Percentiles rank a stretch among this genome's conserved stretches.
These are phyloP conservation scores for Pseudocercospora fuligena DNA, from an alignment of 2,329 filamentous ascomycete genomes.

Conservation along the genomic window DNA sequence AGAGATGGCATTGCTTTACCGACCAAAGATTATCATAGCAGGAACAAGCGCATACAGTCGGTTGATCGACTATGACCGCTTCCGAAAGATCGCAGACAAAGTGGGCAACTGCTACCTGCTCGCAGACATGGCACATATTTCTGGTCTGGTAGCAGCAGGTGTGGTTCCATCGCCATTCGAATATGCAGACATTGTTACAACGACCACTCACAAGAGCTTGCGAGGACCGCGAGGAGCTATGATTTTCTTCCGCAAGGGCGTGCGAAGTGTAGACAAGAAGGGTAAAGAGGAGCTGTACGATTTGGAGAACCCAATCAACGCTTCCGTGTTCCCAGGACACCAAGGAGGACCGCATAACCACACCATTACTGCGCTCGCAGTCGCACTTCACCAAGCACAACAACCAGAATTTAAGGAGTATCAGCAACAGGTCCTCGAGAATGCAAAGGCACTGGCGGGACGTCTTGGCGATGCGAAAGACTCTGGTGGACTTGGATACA, in stretches of 20 bases:
- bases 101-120: constrained; percentile 83
- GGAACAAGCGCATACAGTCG: constrained; percentile 96
- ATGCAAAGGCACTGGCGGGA: constrained; percentile 83
- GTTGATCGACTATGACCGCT: constrained; percentile 90
- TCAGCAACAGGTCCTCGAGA: constrained; percentile 86
- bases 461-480: constrained; percentile 70
- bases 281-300: constrained; percentile 77
- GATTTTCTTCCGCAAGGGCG: constrained; percentile 97
- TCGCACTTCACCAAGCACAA: constrained; percentile 92
- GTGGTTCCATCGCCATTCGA: constrained; percentile 89
- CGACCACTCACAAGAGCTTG: constrained; percentile 96
- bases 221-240: constrained; percentile 93
- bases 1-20: constrained; percentile 83
- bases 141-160: constrained; percentile 87
- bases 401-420: constrained; percentile 89
- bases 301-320: constrained; percentile 91
- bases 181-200: constrained; percentile 92
- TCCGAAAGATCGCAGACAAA: constrained; percentile 90
- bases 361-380: constrained; percentile 93
- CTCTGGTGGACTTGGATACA: constrained; percentile 80
- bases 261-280: constrained; percentile 81
- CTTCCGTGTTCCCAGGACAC: constrained; percentile 95
- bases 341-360: constrained; percentile 99
- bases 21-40: constrained; percentile 93
- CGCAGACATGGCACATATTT: constrained; percentile 97